Percentiles rank a stretch among this genome's conserved stretches.
Evolutionary conservation across 2,329 filamentous ascomycete species (phyloP).

Genomic region (Phyllosticta citriasiana): DNA sequence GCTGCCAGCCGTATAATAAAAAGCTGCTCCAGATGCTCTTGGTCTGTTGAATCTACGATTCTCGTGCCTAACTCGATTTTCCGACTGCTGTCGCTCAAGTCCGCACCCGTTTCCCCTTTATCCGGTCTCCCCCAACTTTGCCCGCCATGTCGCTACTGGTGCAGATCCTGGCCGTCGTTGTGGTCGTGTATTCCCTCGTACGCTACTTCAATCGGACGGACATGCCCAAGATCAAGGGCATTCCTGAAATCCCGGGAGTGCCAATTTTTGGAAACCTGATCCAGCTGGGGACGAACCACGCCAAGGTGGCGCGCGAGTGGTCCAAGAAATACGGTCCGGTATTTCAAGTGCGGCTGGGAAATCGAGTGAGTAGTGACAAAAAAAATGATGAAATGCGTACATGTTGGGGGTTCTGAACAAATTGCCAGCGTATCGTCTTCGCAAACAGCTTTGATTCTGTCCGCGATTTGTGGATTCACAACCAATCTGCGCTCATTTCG

Average conservation of each 20-base stretch:
- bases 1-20: too few relatives aligned
- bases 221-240: slow-evolving; percentile 37
- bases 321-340: slow-evolving; percentile 40
- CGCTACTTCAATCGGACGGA: slow-evolving; percentile 37
- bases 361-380: slow-evolving; percentile 39
- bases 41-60: too few relatives aligned
- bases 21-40: too few relatives aligned
- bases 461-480: slow-evolving; percentile 64
- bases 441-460: slow-evolving; percentile 71
- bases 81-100: neutral
- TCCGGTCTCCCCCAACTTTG: neutral
- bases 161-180: slow-evolving; percentile 31
- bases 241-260: slow-evolving; percentile 38
- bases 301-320: slow-evolving; percentile 36
- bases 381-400: neutral
- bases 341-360: slow-evolving; percentile 50
- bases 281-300: slow-evolving; percentile 37
- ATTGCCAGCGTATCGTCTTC: slow-evolving; percentile 56
- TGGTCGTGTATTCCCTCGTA: slow-evolving; percentile 31
- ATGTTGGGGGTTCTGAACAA: neutral
- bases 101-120: neutral
- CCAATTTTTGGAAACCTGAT: slow-evolving; percentile 38
- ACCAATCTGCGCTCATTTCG: slow-evolving; percentile 68
- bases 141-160: slow-evolving; percentile 29
- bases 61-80: too few relatives aligned